Conservation (phyloP, 345 rosid species). For the Trapa incisa region DNA sequence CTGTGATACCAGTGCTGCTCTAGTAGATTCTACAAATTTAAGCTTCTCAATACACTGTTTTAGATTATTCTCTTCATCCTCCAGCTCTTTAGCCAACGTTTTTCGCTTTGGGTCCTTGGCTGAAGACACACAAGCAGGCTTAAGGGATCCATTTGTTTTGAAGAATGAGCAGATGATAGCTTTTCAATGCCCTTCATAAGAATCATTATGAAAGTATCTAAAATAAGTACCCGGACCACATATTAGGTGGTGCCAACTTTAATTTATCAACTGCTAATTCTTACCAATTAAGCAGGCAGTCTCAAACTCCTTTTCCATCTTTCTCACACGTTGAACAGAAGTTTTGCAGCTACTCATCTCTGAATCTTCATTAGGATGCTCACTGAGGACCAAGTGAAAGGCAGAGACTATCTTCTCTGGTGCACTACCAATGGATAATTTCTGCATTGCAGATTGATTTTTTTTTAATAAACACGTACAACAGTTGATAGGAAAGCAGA, state of each 20-base stretch:
- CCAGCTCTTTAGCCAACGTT: conserved; percentile 51
- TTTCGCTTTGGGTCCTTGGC: conserved; percentile 53
- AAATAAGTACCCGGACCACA: neutral
- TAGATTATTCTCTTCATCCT: conserved; percentile 60
- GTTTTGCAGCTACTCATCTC: conserved; percentile 80
- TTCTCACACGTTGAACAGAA: conserved; percentile 51
- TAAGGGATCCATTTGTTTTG: neutral
- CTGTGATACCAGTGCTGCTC: conserved; percentile 63
- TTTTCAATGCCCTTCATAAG: neutral
- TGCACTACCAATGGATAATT: conserved; percentile 55
- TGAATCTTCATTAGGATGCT: conserved; percentile 59
- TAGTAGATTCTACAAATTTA: conserved; percentile 60
- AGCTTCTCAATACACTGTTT: conserved; percentile 76
- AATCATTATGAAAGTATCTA: neutral
- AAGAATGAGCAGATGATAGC: neutral
- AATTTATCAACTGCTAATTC: neutral
- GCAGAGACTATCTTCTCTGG: conserved; percentile 94
- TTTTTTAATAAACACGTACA: neutral
- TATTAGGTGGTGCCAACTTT: neutral
- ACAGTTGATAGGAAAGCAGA: conserved; percentile 2
- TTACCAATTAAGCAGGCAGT: conserved; percentile 53
- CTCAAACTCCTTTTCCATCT: conserved; percentile 74
- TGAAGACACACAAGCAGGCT: conserved; percentile 16
- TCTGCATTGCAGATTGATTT: conserved; percentile 27
- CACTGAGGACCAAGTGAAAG: conserved; percentile 58